phyloP scores from a whole-genome alignment of 1,284 basidiomycete genomes.

The Ganoderma multipileum region DNA sequence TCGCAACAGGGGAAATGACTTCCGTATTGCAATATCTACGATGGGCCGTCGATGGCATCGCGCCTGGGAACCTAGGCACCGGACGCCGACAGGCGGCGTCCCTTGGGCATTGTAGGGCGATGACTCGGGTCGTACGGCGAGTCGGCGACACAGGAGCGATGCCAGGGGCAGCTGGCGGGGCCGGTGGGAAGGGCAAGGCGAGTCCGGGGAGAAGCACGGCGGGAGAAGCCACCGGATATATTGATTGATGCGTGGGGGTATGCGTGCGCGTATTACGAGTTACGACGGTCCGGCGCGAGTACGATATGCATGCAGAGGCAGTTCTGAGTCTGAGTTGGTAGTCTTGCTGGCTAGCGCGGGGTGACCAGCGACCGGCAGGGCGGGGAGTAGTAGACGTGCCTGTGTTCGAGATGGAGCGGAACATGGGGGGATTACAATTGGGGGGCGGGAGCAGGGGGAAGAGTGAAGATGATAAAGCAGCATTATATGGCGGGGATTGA shows the following conservation, averaged over 20 bases:
- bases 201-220: slow-evolving; percentile 1
- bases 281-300: slow-evolving; percentile 16
- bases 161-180: slow-evolving; percentile 1
- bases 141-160: neutral
- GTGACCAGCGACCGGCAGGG: slow-evolving; percentile 5
- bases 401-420: neutral
- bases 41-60: neutral
- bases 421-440: neutral
- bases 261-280: slow-evolving; percentile 29
- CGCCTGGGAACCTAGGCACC: neutral
- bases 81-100: neutral
- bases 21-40: neutral
- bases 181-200: neutral
- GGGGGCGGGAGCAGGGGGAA: slow-evolving; percentile 2
- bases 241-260: slow-evolving; percentile 19
- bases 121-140: neutral
- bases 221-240: slow-evolving; percentile 21
- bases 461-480: slow-evolving; percentile 11
- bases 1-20: neutral
- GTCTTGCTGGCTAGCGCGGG: slow-evolving; percentile 10
- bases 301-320: slow-evolving; percentile 9
- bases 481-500: neutral
- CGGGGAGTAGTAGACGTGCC: neutral
- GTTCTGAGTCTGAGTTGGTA: neutral
- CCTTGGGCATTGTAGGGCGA: neutral